Evolutionary conservation across 768 basidiomycete species (phyloP).

Genomic region (Rhizopogon vulgaris): DNA sequence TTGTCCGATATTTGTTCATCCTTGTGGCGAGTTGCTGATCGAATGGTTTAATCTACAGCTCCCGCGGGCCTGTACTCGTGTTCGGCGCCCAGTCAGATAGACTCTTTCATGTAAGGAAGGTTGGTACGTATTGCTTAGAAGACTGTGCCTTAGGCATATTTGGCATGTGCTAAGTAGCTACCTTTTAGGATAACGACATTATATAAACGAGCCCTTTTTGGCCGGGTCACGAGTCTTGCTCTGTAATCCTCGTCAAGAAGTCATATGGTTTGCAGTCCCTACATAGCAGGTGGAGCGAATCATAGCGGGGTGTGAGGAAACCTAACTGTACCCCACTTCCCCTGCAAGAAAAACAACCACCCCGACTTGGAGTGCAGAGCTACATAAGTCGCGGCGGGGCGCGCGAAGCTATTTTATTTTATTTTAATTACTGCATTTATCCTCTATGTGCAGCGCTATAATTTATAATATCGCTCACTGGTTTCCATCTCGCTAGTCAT

Average conservation of each 20-base stretch:
- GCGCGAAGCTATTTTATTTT: neutral
- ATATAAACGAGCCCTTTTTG: neutral
- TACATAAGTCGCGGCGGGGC: neutral
- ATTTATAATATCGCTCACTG: no score
- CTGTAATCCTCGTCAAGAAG: neutral
- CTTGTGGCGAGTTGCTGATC: neutral
- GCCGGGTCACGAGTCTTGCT: neutral
- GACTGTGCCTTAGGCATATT: neutral
- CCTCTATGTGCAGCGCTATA: no score
- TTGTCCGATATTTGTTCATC: neutral
- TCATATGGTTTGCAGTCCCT: neutral
- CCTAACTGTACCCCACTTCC: neutral
- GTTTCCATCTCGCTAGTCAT: no score
- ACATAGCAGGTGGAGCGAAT: neutral
- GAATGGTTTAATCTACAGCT: neutral
- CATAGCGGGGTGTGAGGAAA: neutral
- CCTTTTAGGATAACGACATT: neutral
- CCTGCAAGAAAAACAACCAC: no score
- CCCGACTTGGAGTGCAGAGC: no score
- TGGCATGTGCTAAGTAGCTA: neutral
- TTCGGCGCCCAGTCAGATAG: slow-evolving; percentile 1
- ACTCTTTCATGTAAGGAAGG: neutral
- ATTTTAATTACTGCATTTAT: neutral
- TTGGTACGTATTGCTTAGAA: neutral
- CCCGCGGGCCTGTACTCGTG: slow-evolving; percentile 1